Evolutionary conservation across 73 alveolate species (phyloP).

Genomic region (Paramecium primaurelia): DNA sequence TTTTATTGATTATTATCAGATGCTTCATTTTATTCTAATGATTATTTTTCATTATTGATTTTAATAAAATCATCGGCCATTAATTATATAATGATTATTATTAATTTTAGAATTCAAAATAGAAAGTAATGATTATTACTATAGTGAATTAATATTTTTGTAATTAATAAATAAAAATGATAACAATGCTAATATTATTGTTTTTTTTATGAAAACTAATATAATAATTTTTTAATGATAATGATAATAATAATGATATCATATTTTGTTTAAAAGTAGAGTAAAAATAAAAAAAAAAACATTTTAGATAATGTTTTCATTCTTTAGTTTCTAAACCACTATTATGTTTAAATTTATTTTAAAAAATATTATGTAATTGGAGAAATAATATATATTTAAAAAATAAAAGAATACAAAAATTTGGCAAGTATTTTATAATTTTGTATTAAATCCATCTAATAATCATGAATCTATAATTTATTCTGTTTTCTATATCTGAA

Average conservation of each 20-base stretch:
- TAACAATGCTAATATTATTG: not conserved
- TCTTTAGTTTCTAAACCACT: not conserved
- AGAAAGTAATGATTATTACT: not conserved
- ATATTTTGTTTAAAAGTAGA: not conserved
- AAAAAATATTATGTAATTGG: not conserved
- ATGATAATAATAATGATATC: no score
- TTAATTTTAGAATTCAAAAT: not conserved
- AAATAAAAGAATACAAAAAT: not conserved
- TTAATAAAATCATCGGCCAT: not conserved
- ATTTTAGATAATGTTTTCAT: not conserved
- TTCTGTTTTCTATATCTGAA: not conserved
- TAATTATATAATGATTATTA: not conserved
- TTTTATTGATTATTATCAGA: not conserved
- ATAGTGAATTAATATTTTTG: not conserved
- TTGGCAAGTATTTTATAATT: not conserved
- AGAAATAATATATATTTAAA: not conserved
- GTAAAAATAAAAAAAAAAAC: not conserved
- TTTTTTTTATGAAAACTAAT: not conserved
- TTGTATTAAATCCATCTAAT: not conserved
- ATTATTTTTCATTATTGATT: not conserved
- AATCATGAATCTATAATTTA: not conserved
- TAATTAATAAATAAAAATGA: not conserved
- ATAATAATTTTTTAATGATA: not conserved
- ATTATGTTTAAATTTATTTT: not conserved
- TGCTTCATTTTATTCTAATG: not conserved